Evolutionary conservation across 257 asterid genomes (phyloP), one percentile per base, ranked within the genome.

Genomic region (Vinca minor): DNA sequence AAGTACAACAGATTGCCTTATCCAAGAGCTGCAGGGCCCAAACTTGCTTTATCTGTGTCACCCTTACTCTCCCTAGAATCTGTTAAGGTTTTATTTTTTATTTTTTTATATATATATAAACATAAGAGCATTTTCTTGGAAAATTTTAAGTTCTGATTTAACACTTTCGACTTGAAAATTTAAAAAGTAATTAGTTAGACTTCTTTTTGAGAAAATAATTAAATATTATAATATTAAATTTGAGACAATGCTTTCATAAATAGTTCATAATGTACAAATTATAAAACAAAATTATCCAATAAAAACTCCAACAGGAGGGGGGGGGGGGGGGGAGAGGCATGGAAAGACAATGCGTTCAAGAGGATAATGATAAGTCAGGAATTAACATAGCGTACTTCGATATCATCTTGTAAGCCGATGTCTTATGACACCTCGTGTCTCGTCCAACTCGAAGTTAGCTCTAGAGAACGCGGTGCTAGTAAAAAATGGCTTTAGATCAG

Each of bases 401-500:
- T 26, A 63, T 80, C 73, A 74, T 71, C 63, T 76, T n/a, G 77
- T 23, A 18, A 90, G 77, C 21, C 73, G 79, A 75, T 87, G 93
- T 79, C 95, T 85, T 48, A 92, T 82, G 6, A 89, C 54, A 34
- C 95, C 85, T 8, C 74, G 69, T 15, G 59, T 72, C 75, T 82
- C 91, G 34, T 83, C 88, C 84, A 88, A 59, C 81, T 75, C 86
- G 44, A 91, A 91, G 83, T 85, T 71, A 12, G 95, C 91, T 32
- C 44, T 73, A 17, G 81, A 67, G 76, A 88, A 91, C 59, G 83
- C 95, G 1, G 73, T 23, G 74, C 97, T 89, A 1, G 65, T 70
- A 75, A 92, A 89, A 83, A 92, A 93, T 31, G 96, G 74, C 31
- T 70, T 80, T 69, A 93, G 82, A 78, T 93, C 99, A 55, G 79